Evolutionary conservation across 305 asterid genomes (phyloP).

Genomic region (Fraxinus platypoda): DNA sequence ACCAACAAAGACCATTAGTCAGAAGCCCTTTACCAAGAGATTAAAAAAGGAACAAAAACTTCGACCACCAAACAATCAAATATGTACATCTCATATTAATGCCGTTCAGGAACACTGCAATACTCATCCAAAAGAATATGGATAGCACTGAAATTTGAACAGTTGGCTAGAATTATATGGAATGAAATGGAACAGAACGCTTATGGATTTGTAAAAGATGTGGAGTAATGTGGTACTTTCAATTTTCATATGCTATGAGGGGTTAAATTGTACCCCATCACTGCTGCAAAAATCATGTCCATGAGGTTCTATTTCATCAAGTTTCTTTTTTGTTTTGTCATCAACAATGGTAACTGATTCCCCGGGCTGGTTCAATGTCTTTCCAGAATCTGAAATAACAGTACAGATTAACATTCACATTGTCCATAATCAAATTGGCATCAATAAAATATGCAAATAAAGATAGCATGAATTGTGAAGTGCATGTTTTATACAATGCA

Average conservation of each 20-base stretch:
- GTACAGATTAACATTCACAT: background rate
- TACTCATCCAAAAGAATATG: background rate
- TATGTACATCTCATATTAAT: background rate
- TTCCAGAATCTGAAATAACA: constrained; percentile 20
- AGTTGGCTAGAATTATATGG: background rate
- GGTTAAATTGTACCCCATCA: constrained; percentile 28
- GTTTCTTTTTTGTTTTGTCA: constrained; percentile 17
- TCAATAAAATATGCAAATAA: background rate
- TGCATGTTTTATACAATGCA: background rate
- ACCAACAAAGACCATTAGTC: background rate
- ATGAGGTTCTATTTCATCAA: constrained; percentile 15
- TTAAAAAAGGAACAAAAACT: background rate
- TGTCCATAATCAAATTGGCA: background rate
- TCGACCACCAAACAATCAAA: background rate
- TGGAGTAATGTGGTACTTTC: background rate
- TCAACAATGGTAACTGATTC: constrained; percentile 20
- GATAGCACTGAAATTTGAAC: background rate
- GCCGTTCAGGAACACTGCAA: background rate
- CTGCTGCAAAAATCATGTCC: constrained; percentile 25
- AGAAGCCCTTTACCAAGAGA: background rate
- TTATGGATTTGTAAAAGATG: background rate
- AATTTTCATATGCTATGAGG: background rate
- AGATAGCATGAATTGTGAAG: background rate
- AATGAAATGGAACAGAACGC: background rate
- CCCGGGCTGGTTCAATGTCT: background rate